phyloP scores from a whole-genome alignment of 2,329 filamentous ascomycete species.

The Pestalotiopsis fici region DNA sequence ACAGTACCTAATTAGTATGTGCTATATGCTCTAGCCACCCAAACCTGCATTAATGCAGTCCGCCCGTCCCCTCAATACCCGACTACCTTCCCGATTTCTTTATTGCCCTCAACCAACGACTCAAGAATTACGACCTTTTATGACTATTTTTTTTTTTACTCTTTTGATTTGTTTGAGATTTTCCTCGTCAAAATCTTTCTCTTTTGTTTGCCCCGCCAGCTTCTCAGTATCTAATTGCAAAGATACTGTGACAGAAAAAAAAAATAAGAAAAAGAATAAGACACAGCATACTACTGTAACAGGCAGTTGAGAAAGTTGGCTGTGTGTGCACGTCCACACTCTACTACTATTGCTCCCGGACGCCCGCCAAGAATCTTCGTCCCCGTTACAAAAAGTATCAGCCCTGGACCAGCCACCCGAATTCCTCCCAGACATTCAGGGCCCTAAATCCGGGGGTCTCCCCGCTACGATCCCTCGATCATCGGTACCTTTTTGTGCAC shows the following conservation, averaged over 20 bases:
- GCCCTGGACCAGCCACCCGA: conserved; percentile 4
- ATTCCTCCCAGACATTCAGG: not conserved
- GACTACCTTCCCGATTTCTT: not conserved
- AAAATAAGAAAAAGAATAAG: not conserved
- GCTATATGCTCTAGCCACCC: not conserved
- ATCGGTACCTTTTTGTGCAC: not conserved
- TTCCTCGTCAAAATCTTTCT: not conserved
- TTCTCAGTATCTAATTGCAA: not conserved
- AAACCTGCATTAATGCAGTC: not conserved
- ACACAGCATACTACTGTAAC: not conserved
- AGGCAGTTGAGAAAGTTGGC: not conserved
- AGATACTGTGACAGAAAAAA: not conserved
- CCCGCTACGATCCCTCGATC: not conserved
- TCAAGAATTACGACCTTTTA: not conserved
- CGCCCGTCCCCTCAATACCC: not conserved
- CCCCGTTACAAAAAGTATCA: not conserved
- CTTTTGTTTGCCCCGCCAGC: not conserved
- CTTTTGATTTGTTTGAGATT: not conserved
- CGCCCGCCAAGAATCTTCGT: not conserved
- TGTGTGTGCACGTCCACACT: not conserved
- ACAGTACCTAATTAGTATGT: not conserved
- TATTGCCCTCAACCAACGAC: not conserved
- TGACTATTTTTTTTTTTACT: not conserved
- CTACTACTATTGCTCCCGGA: not conserved
- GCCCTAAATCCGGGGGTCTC: not conserved